These are phyloP conservation scores for Pseudocercospora eumusae DNA, from an alignment of 2,329 filamentous ascomycete species.

Conservation along the genomic window DNA sequence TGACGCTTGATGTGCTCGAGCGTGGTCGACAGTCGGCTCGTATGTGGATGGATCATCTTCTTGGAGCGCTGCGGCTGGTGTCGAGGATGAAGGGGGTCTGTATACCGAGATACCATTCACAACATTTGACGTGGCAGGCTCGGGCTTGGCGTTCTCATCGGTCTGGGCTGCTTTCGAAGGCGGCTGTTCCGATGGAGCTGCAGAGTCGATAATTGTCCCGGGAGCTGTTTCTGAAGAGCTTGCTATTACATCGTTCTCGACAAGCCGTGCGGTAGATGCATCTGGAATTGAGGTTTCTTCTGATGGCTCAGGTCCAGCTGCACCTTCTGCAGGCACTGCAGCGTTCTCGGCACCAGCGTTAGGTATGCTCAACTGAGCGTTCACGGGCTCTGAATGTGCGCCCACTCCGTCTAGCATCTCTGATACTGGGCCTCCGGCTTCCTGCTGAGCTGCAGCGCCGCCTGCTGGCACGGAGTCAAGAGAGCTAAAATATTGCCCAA, in stretches of 20 bases:
- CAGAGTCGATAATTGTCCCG: background rate
- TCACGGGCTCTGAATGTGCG: slow-evolving; percentile 32
- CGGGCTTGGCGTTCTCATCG: slow-evolving; percentile 3
- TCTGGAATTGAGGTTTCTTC: slow-evolving; percentile 32
- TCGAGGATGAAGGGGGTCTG: slow-evolving; percentile 71
- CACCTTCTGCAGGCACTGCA: slow-evolving; percentile 26
- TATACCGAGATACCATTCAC: slow-evolving; percentile 57
- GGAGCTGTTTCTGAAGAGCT: slow-evolving; percentile 33
- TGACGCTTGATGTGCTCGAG: slow-evolving; percentile 70
- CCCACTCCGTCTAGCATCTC: slow-evolving; percentile 27
- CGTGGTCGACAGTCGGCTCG: slow-evolving; percentile 72
- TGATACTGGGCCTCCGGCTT: background rate
- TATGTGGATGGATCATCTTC: slow-evolving; percentile 73
- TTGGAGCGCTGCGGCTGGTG: slow-evolving; percentile 69
- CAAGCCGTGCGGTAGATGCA: slow-evolving; percentile 27
- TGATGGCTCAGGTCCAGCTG: slow-evolving; percentile 31
- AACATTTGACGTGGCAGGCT: slow-evolving; percentile 18
- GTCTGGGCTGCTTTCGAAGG: slow-evolving; percentile 15
- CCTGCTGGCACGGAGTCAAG: slow-evolving; percentile 37
- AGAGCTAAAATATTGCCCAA: slow-evolving; percentile 70
- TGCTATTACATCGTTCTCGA: slow-evolving; percentile 35
- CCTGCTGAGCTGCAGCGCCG: slow-evolving; percentile 15
- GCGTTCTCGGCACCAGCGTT: slow-evolving; percentile 31
- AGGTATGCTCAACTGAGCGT: slow-evolving; percentile 28
- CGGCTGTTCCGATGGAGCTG: slow-evolving; percentile 1